Base-by-base conservation (phyloP, 75 land plant genomes). In the Pinus tabuliformis region DNA sequence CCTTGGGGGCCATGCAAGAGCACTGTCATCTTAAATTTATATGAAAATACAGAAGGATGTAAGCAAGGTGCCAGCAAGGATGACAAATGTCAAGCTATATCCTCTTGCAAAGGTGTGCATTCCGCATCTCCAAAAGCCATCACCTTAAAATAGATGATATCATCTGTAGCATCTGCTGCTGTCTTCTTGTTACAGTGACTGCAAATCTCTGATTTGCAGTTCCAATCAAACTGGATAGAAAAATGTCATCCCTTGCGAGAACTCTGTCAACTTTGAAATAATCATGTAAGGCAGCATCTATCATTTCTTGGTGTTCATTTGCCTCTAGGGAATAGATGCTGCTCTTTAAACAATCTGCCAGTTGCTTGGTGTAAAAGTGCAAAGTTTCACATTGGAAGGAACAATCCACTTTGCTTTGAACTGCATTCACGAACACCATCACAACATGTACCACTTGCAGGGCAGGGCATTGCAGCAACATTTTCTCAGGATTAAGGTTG, bases 201-300 rank as follows among this genome's bases (percentile, higher is more conserved):
- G 76, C 87, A 90, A 62, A 82, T 11, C 1, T 62, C 75, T n/a
- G 92, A 90, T 15, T 76, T 78, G 72, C 92, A 90, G 21, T 79
- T 83, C 85, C 87, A 81, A 22, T 76, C 76, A 65, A 92, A 76
- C 56, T 75, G 66, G 13, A 93, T 74, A 18, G 82, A 81, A 77
- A 91, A 37, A 91, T 42, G 78, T 95, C 99, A 56, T 91, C 99
- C 76, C 73, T 88, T 56, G 90, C 86, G 52, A 95, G 78, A 77
- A 84, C 79, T 71, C 97, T 91, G 77, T 87, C 89, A 37, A 78
- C 76, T 60, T 82, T 80, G 80, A 93, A 95, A 77, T 89, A 93
- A 1, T 84, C 65, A 13, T 86, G 85, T 57, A 95, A 74, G 5
- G 94, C 92, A 42, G 68, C 64, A 86, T 91, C 97, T 74, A 95